Percentiles rank a stretch among this genome's conserved stretches.
Conservation (phyloP, 371 early-diverging fungal genomes). For the Parasitella parasitica region DNA sequence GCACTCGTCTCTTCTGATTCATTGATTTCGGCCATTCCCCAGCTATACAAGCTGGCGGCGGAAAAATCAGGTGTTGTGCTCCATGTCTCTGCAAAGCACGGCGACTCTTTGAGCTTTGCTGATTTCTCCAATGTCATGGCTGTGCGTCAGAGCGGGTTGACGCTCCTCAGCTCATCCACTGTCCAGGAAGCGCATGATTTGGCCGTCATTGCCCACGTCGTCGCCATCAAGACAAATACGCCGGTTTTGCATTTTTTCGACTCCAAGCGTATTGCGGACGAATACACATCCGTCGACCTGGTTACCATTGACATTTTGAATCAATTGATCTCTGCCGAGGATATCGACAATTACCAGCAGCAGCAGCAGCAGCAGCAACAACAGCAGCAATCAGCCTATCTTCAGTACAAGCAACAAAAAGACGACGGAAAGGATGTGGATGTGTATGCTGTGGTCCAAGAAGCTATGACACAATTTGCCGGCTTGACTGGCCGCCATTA, state of each 20-base stretch:
- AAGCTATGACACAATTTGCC: constrained; percentile 40
- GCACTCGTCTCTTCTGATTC: constrained; percentile 53
- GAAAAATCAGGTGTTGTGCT: constrained; percentile 54
- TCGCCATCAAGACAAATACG: constrained; percentile 56
- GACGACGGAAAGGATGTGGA: constrained; percentile 15
- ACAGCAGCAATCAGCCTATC: constrained; percentile 29
- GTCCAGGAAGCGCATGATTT: constrained; percentile 75
- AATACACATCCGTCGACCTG: constrained; percentile 31
- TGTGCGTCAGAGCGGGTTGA: constrained; percentile 76
- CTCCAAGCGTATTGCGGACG: constrained; percentile 39
- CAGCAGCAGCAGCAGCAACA: not conserved
- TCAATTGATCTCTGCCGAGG: constrained; percentile 33
- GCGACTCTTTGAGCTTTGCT: constrained; percentile 26
- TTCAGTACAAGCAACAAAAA: constrained; percentile 34
- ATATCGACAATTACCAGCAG: constrained; percentile 29
- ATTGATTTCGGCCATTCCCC: constrained; percentile 65
- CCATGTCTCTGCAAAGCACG: constrained; percentile 52
- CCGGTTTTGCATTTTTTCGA: constrained; percentile 66
- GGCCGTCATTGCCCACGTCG: constrained; percentile 63
- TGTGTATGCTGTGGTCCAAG: constrained; percentile 31
- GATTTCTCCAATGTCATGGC: constrained; percentile 72
- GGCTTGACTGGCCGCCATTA: constrained; percentile 50
- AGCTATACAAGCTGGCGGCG: constrained; percentile 59
- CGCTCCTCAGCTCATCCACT: constrained; percentile 66
- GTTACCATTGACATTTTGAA: constrained; percentile 16